A percentile compares a stretch with the other conserved stretches of the same genome.
Conservation (phyloP, 2,329 filamentous ascomycete species). For the Fusarium citri region DNA sequence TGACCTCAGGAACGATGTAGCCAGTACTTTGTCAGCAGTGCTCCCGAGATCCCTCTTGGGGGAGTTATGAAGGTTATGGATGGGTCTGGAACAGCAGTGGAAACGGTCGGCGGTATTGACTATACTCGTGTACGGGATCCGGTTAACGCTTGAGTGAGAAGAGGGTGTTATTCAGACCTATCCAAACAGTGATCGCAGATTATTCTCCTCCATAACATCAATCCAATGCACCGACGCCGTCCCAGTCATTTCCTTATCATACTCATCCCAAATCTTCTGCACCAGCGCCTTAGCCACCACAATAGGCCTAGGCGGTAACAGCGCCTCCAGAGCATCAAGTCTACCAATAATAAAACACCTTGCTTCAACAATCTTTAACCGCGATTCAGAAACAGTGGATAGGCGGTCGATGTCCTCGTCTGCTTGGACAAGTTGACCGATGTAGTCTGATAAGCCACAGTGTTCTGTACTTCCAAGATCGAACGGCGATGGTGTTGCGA, state of each 20-base stretch:
- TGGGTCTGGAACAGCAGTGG: not conserved
- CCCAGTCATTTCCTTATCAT: conserved; percentile 24
- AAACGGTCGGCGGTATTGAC: not conserved
- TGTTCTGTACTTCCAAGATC: conserved; percentile 15
- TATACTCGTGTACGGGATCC: not conserved
- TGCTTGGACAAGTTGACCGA: conserved; percentile 19
- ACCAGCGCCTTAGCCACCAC: conserved; percentile 31
- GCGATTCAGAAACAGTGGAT: conserved; percentile 5
- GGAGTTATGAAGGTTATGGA: not conserved
- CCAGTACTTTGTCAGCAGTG: not conserved
- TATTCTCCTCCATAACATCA: conserved; percentile 40
- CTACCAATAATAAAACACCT: conserved; percentile 16
- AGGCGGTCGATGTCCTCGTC: conserved; percentile 28
- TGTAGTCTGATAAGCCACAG: conserved; percentile 32
- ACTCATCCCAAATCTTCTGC: conserved; percentile 35
- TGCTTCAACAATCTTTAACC: conserved; percentile 18
- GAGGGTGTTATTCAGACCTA: not conserved
- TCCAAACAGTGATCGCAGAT: conserved; percentile 39
- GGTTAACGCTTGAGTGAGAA: not conserved
- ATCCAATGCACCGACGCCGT: conserved; percentile 35
- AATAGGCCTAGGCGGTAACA: conserved; percentile 28
- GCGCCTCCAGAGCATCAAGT: conserved; percentile 21
- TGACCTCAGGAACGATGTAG: not conserved
- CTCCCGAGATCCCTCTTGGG: not conserved
- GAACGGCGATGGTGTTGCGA: not conserved